Percentiles rank a stretch among this genome's conserved stretches.
phyloP scores from a whole-genome alignment of 2,329 filamentous ascomycete species.

The Phaeophleospora eucalypticola region DNA sequence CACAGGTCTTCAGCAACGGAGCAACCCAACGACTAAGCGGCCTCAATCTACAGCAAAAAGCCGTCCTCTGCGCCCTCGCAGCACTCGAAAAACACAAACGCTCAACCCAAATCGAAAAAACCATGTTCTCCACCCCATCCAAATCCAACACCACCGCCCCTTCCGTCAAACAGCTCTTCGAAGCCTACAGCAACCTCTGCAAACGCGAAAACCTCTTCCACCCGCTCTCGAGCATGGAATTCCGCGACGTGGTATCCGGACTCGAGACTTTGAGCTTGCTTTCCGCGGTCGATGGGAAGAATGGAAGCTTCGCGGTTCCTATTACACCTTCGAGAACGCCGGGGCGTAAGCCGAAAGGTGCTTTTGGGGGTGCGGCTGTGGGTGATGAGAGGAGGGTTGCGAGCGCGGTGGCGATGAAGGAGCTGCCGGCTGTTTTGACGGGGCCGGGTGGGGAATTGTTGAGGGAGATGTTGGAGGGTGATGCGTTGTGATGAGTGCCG shows the following conservation, averaged over 20 bases:
- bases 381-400: constrained; percentile 58
- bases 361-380: constrained; percentile 37
- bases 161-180: constrained; percentile 78
- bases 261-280: constrained; percentile 84
- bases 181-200: constrained; percentile 78
- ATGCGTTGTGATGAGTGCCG: constrained; percentile 7
- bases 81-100: constrained; percentile 76
- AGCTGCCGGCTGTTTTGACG: constrained; percentile 31
- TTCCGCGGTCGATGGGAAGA: constrained; percentile 66
- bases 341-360: constrained; percentile 56
- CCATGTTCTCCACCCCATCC: constrained; percentile 39
- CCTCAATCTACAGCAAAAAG: constrained; percentile 94
- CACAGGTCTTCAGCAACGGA: constrained; percentile 85
- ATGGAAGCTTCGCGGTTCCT: constrained; percentile 57
- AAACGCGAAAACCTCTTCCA: constrained; percentile 84
- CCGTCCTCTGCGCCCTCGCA: constrained; percentile 81
- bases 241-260: constrained; percentile 85
- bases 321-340: constrained; percentile 66
- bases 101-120: constrained; percentile 32
- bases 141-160: constrained; percentile 54
- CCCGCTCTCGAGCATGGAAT: constrained; percentile 84
- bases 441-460: constrained; percentile 35
- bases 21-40: constrained; percentile 77
- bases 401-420: constrained; percentile 33
- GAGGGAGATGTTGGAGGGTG: constrained; percentile 35